Evolutionary conservation across 2,329 filamentous ascomycete species (phyloP).

Genomic region (Diaporthe humulicola): DNA sequence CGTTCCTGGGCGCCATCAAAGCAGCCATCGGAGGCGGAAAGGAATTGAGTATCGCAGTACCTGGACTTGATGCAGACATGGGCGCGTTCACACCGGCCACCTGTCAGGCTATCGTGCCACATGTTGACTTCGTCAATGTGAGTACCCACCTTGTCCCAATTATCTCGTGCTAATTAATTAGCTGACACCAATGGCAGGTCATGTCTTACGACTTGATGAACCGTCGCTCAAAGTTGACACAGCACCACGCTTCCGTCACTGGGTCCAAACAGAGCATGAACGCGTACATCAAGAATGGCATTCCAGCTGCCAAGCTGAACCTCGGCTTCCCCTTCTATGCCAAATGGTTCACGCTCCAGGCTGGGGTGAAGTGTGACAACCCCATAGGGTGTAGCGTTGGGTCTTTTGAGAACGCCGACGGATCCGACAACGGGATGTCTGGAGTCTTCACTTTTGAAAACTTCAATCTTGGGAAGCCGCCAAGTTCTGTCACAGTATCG

Average conservation of each 20-base stretch:
- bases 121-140: constrained; percentile 74
- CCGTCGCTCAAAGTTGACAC: constrained; percentile 74
- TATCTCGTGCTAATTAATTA: background rate
- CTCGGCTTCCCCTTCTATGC: constrained; percentile 78
- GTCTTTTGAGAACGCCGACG: constrained; percentile 68
- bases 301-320: constrained; percentile 68
- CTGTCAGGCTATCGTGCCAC: constrained; percentile 68
- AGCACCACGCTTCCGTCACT: constrained; percentile 72
- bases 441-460: constrained; percentile 6
- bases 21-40: constrained; percentile 68
- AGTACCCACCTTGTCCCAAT: background rate
- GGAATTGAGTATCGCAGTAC: constrained; percentile 76
- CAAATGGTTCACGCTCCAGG: constrained; percentile 72
- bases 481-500: background rate
- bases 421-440: background rate
- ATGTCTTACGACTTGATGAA: constrained; percentile 77
- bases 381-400: constrained; percentile 72
- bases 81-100: constrained; percentile 73
- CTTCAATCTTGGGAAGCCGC: background rate
- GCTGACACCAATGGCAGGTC: background rate
- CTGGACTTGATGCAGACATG: constrained; percentile 75
- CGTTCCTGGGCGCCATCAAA: constrained; percentile 71
- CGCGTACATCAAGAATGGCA: constrained; percentile 70
- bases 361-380: constrained; percentile 57
- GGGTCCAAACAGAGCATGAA: constrained; percentile 68